Evolutionary conservation across 2,329 filamentous ascomycete genomes (phyloP), one percentile per base, ranked within the genome.

Genomic region (Apiospora pterosperma): DNA sequence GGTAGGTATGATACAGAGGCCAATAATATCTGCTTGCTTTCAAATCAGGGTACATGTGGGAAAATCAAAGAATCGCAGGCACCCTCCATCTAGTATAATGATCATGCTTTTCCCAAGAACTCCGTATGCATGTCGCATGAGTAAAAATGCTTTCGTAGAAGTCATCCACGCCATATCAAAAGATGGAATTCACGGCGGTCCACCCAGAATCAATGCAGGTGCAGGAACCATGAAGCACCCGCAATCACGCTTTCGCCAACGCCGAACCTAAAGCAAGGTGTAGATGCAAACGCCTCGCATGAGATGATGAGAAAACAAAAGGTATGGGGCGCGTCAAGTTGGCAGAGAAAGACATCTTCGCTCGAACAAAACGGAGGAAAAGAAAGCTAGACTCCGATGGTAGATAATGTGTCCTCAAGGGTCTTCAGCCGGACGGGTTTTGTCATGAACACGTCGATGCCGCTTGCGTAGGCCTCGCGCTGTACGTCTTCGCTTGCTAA

Each of bases 381-480:
- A 42, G 16, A 48, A 25, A 59, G 3, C 31, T 41, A 36, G 28
- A 58, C 10, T 14, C 61, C 58, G 21, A 63, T 65, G n/a, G 65
- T 61, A 5, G 14, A 23, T 39, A 68, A 25, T 11, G 52, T 28
- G 28, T 63, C 59, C 16, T 61, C 28, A 4, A 80, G 69, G 42
- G 79, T 75, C 3, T 74, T 74, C 10, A 79, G 66, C 7, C 75
- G 71, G n/a, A 83, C 79, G 0, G 81, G 81, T 68, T 84, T 83
- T 64, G 81, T 81, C 59, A 84, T 67, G 65, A 82, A 83, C 5
- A 81, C 66, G 67, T 84, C 80, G 28, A 83, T 76, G 1, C 81
- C 81, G 62, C 76, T 78, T 16, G 76, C 77, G 65, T 80, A 79
- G 0, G 81, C 80, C 64, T 83, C 81, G 64, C 81, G 76, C 59